Percentiles rank a stretch among this genome's conserved stretches.
Evolutionary conservation across 2,329 filamentous ascomycete genomes (phyloP).

Genomic region (Xylariomycetidae sp.): DNA sequence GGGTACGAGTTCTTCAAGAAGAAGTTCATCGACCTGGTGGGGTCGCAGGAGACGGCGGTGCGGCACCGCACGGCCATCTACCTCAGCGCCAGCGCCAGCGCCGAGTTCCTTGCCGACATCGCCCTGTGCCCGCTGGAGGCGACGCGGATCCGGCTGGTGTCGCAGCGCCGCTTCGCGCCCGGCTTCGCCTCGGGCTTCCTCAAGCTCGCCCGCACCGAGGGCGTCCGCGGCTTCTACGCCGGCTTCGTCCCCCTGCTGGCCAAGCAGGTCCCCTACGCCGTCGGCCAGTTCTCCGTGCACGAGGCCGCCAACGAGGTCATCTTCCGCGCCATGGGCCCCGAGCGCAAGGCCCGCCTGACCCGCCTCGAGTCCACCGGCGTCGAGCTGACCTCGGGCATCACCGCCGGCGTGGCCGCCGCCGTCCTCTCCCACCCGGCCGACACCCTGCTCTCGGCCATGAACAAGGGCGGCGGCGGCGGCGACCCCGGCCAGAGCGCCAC

Average conservation of each 20-base stretch:
- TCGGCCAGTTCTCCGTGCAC: slow-evolving; percentile 91
- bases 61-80: slow-evolving; percentile 55
- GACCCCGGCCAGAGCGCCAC: slow-evolving; percentile 41
- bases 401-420: slow-evolving; percentile 83
- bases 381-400: slow-evolving; percentile 79
- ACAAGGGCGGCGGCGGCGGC: slow-evolving; percentile 47
- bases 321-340: slow-evolving; percentile 61
- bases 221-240: slow-evolving; percentile 79
- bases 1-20: slow-evolving; percentile 96
- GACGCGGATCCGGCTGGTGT: slow-evolving; percentile 71
- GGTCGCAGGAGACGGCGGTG: slow-evolving; percentile 39
- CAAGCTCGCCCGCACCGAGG: slow-evolving; percentile 71
- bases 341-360: slow-evolving; percentile 61
- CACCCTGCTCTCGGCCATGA: slow-evolving; percentile 48
- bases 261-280: slow-evolving; percentile 90
- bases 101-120: slow-evolving; percentile 70
- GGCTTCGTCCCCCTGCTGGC: slow-evolving; percentile 82
- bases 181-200: slow-evolving; percentile 66
- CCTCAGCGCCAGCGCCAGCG: slow-evolving; percentile 62
- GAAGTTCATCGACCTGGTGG: slow-evolving; percentile 67
- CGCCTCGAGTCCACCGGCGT: slow-evolving; percentile 70
- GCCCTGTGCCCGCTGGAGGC: slow-evolving; percentile 88
- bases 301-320: slow-evolving; percentile 78
- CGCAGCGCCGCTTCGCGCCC: slow-evolving; percentile 69
- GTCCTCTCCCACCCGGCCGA: slow-evolving; percentile 87